Conservation (phyloP, 805 yeast genomes). For the Zygosaccharomyces lentus region DNA sequence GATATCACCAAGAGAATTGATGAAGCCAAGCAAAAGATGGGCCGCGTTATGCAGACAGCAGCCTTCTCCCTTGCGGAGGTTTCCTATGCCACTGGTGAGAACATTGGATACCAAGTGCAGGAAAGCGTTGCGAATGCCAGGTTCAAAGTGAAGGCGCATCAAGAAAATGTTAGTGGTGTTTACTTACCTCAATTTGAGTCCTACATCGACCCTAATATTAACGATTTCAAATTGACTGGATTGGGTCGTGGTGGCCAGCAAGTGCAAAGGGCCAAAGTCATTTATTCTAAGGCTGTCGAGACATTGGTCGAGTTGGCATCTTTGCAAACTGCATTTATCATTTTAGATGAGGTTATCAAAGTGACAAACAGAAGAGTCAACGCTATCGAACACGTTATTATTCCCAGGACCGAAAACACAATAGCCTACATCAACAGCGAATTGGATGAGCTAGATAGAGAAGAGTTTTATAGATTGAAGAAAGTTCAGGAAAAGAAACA, state of each 20-base stretch:
- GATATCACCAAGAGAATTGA: constrained; percentile 93
- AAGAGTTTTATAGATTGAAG: constrained; percentile 93
- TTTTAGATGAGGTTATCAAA: constrained; percentile 94
- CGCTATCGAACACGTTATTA: constrained; percentile 96
- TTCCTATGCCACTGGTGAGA: constrained; percentile 95
- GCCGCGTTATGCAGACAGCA: constrained; percentile 96
- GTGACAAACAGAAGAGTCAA: constrained; percentile 98
- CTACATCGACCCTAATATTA: constrained; percentile 74
- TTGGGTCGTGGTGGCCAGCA: constrained; percentile 98
- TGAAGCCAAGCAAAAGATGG: constrained; percentile 95
- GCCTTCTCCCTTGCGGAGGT: constrained; percentile 97
- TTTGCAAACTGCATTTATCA: constrained; percentile 92
- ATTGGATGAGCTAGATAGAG: constrained; percentile 96
- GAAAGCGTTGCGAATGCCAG: constrained; percentile 89
- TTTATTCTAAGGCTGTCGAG: constrained; percentile 94
- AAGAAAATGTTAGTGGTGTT: constrained; percentile 96
- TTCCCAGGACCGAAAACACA: constrained; percentile 96
- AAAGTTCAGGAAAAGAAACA: constrained; percentile 95
- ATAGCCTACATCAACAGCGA: constrained; percentile 89
- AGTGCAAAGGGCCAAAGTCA: constrained; percentile 88
- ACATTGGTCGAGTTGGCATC: constrained; percentile 94
- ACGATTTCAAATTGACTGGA: constrained; percentile 95
- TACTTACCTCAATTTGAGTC: constrained; percentile 89
- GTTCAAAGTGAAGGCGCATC: constrained; percentile 84
- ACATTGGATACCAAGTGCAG: constrained; percentile 91